phyloP scores from a whole-genome alignment of 2,329 filamentous ascomycete species.

The Apiospora saccharicola region DNA sequence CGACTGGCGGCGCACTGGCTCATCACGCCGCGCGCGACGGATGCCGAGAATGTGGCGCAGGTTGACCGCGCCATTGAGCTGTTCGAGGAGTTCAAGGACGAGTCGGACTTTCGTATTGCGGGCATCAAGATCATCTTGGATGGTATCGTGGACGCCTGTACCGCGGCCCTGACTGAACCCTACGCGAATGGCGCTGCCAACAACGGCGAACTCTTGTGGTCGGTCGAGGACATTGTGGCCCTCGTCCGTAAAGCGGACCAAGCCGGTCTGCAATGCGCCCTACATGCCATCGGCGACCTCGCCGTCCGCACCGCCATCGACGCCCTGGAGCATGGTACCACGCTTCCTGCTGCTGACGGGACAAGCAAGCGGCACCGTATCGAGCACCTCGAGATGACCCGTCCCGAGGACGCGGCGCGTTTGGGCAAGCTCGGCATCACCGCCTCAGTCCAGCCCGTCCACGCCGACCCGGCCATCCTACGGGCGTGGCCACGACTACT shows the following conservation, averaged over 20 bases:
- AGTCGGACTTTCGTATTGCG: conserved; percentile 56
- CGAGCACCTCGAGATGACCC: conserved; percentile 69
- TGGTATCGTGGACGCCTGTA: conserved; percentile 71
- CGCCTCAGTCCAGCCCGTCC: conserved; percentile 65
- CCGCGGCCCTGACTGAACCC: conserved; percentile 65
- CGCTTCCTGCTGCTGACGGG: conserved; percentile 35
- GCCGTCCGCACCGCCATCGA: conserved; percentile 66
- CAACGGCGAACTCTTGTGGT: conserved; percentile 62
- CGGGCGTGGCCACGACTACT: conserved; percentile 67
- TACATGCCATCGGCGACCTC: conserved; percentile 71
- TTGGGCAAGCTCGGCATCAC: conserved; percentile 67
- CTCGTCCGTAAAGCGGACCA: conserved; percentile 62
- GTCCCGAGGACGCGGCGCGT: conserved; percentile 59
- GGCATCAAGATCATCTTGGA: conserved; percentile 73
- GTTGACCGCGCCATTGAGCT: conserved; percentile 60
- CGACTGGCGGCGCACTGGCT: conserved; percentile 65
- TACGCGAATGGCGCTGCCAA: conserved; percentile 55
- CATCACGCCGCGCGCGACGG: conserved; percentile 53
- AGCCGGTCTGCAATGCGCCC: conserved; percentile 64
- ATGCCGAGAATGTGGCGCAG: conserved; percentile 54
- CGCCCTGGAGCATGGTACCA: conserved; percentile 52
- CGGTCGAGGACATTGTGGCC: conserved; percentile 55
- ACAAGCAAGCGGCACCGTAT: conserved; percentile 63
- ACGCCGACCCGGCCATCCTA: conserved; percentile 67
- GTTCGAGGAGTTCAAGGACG: conserved; percentile 49